Base-by-base conservation (phyloP, 805 yeast species). In the Priceomyces castillae region DNA sequence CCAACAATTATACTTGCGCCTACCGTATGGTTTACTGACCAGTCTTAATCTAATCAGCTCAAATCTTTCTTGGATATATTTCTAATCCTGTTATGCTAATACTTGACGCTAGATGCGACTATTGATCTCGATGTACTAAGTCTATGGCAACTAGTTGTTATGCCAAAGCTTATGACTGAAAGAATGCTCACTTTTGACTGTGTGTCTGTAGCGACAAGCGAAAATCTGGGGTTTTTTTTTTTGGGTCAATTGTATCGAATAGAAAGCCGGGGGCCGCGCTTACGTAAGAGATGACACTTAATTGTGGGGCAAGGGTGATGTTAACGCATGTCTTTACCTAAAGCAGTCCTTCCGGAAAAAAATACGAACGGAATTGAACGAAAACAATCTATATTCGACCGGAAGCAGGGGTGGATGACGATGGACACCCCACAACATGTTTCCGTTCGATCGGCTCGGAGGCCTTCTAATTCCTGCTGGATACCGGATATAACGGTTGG, bases 191-290 rank as follows among this genome's bases (percentile, higher is more conserved):
- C 17, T 33, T 33, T n/a, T 33, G 19, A 9, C 12, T 10, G 36
- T 33, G 23, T 33, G 20, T 33, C 36, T 33, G 17, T 15, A 33
- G 20, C 23, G 36, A 33, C 4, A 33, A 16, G 12, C 6, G 36
- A 33, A 33, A 33, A 33, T 17, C 36, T 33, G 36, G 36, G 36
- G 36, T 33, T 33, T 33, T 33, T 33, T 33, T 33, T 33, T 28
- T 28, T 28, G 36, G 36, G 36, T 33, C 16, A 28, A 28, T 28
- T 5, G 5, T 28, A 28, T 28, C 15, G 31, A 28, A 28, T 28
- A n/a, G 15, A 9, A 11, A 12, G 31, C 31, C 15, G 31, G 12
- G 6, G 23, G 36, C 36, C 18, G 6, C 12, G 36, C 31, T 33
- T 4, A 33, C 36, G 15, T 33, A 16, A 33, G 36, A 10, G 36